phyloP scores from a whole-genome alignment of 345 rosid species.

The Gossypium turneri region DNA sequence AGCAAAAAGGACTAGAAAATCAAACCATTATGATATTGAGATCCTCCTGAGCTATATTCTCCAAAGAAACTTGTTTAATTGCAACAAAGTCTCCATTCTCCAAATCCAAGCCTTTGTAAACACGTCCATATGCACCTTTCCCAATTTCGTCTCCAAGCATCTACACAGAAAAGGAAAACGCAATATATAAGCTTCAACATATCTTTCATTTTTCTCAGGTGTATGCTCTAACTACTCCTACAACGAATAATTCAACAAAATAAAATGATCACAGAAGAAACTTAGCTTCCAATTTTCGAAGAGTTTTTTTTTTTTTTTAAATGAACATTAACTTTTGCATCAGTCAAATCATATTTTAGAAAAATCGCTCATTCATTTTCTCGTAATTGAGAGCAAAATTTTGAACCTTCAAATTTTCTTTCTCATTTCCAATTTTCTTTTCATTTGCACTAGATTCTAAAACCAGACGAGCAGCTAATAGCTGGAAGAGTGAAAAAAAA shows the following conservation, averaged over 20 bases:
- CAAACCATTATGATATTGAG: constrained; percentile 94
- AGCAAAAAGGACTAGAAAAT: constrained; percentile 5
- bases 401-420: not conserved
- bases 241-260: not conserved
- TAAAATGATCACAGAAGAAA: not conserved
- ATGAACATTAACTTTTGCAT: not conserved
- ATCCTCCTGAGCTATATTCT: constrained; percentile 97
- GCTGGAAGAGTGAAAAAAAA: too few species aligned
- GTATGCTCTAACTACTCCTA: too few species aligned
- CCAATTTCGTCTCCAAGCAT: constrained; percentile 99
- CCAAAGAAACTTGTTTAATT: constrained; percentile 94
- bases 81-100: constrained; percentile 99
- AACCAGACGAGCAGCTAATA: not conserved
- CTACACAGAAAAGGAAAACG: constrained; percentile 28
- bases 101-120: constrained; percentile 97
- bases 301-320: not conserved
- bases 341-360: not conserved
- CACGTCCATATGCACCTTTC: constrained; percentile 98
- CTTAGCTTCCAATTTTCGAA: not conserved
- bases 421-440: not conserved
- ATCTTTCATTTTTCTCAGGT: too few species aligned
- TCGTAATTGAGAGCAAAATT: not conserved
- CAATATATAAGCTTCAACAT: not conserved
- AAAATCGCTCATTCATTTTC: not conserved
- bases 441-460: not conserved